Evolutionary conservation across 176 grass and related monocot genomes (phyloP), one percentile per base, ranked within the genome.

Genomic region (Aegilops bicornis): DNA sequence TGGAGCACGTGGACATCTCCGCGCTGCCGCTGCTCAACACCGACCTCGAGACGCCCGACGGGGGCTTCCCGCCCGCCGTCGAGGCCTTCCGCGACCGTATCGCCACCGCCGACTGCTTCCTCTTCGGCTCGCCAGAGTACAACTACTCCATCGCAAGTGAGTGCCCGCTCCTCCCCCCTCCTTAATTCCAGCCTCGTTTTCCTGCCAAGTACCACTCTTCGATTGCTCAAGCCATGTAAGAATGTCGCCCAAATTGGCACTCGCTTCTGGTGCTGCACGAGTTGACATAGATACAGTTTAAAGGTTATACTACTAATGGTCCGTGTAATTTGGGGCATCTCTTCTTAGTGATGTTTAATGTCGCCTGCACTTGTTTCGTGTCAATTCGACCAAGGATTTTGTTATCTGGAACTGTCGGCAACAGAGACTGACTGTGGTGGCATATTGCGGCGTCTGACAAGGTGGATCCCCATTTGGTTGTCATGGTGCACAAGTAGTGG

Each of bases 71-170:
- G 17, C 84, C 91, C 70, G 74, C 88, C 59, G 92, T 95, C 52
- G 87, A 97, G 89, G 87, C 85, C 77, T 95, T 97, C 89, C 88
- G 95, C 54, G 75, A 81, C 19, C 92, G 85, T 27, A 84, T 97
- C 82, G 33, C 29, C 59, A 22, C 22, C 67, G 92, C 92, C 14
- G 92, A 97, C 84, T 82, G 88, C 87, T 81, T 95, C 85, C 91
- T 97, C 31, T 97, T 97, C 79, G 91, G 88, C 47, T 90, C 95
- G 8, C 91, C 92, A 1, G 95, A 97, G 86, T 86, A 95, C 91
- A 97, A 97, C 70, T 97, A 93, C 86, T 97, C 95, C 65, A 79
- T 97, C 64, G 60, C 91, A 5, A 90, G 95, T 97, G 79, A 23
- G 22, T 24, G 15, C 17, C 39, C 60, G 13, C 7, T 35, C 17